Conservation (phyloP, 2,329 filamentous ascomycete species). For the Talaromyces sp. region DNA sequence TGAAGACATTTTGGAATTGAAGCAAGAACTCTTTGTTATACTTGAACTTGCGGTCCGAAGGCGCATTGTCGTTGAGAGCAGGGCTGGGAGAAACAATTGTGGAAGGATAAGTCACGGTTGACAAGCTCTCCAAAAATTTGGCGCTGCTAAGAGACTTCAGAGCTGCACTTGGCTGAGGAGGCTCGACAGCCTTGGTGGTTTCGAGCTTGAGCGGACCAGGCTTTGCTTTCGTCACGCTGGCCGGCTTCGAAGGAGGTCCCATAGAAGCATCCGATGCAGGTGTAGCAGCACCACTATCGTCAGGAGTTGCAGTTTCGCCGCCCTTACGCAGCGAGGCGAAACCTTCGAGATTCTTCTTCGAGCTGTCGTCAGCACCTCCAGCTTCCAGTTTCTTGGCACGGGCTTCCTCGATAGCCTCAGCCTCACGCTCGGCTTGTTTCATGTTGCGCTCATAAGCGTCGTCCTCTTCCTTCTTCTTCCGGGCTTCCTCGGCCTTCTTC, state of each 20-base stretch:
- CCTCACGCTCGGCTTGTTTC: constrained; percentile 46
- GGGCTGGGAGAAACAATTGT: constrained; percentile 88
- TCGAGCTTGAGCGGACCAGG: constrained; percentile 85
- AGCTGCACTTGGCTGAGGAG: constrained; percentile 86
- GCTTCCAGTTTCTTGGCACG: constrained; percentile 38
- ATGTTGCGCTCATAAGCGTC: constrained; percentile 43
- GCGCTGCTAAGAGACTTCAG: constrained; percentile 91
- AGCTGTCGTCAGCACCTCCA: constrained; percentile 24
- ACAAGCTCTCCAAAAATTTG: constrained; percentile 76
- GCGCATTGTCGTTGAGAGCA: constrained; percentile 71
- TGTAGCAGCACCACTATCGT: constrained; percentile 42
- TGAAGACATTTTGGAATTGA: constrained; percentile 94
- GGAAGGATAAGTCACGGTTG: constrained; percentile 73
- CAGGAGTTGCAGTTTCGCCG: constrained; percentile 33
- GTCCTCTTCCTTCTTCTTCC: constrained; percentile 43
- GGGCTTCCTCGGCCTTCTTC: constrained; percentile 56
- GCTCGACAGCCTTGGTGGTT: constrained; percentile 81
- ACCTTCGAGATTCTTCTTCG: constrained; percentile 31
- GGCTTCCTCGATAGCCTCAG: constrained; percentile 44
- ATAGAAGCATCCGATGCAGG: constrained; percentile 42
- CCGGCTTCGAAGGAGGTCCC: constrained; percentile 50
- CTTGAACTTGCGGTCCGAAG: constrained; percentile 76
- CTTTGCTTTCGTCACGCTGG: constrained; percentile 66
- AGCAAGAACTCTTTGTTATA: constrained; percentile 94
- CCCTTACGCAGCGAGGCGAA: constrained; percentile 44